Conservation (phyloP, 257 asterid genomes). For the Nicotiana undulata region DNA sequence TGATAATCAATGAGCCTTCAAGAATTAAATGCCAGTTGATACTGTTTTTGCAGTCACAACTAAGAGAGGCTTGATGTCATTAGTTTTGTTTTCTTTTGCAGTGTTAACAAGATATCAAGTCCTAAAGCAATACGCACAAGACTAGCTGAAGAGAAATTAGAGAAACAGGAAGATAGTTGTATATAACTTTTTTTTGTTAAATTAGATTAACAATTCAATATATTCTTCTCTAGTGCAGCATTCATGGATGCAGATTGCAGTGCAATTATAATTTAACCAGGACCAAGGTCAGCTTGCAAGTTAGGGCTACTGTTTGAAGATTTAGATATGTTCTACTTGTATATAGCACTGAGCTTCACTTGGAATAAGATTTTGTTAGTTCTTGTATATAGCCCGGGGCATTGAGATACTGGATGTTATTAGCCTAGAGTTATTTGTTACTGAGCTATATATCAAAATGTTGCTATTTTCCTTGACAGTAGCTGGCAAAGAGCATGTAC, state of each 20-base stretch:
- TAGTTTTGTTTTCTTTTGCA: slow-evolving; percentile 19
- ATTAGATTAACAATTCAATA: neutral
- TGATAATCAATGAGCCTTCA: neutral
- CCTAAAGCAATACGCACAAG: slow-evolving; percentile 41
- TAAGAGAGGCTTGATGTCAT: neutral
- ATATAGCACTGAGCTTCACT: neutral
- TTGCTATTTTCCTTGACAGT: neutral
- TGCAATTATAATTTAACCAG: neutral
- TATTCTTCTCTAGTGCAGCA: neutral
- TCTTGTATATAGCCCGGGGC: neutral
- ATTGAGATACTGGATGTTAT: neutral
- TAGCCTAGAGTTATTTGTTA: neutral
- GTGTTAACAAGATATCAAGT: slow-evolving; percentile 51
- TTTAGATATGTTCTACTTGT: neutral
- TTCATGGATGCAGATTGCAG: neutral
- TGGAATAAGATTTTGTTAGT: neutral
- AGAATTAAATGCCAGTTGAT: neutral
- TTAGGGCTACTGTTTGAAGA: neutral
- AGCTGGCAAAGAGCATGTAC: neutral
- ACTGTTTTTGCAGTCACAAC: neutral
- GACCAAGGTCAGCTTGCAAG: neutral
- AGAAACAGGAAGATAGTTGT: neutral
- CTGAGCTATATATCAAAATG: neutral
- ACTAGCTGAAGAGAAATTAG: slow-evolving; percentile 41
- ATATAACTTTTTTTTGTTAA: neutral